Evolutionary conservation across 306 rosid species (phyloP), one percentile per base, ranked within the genome.

Genomic region (Gynostemma pentaphyllum): DNA sequence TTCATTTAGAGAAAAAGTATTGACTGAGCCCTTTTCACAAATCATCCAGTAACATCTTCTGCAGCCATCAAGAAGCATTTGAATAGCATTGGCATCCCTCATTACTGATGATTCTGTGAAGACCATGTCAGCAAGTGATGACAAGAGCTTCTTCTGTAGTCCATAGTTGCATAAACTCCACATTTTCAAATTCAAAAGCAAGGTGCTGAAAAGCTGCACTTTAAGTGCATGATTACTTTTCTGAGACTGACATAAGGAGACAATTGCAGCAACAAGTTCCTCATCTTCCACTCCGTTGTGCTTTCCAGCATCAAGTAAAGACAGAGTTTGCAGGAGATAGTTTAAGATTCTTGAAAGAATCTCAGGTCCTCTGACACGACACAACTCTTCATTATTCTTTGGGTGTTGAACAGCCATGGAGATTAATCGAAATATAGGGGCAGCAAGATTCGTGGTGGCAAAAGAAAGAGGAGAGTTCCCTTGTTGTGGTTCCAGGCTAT

Each of bases 71-170:
- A 92, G 90, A 82, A 92, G 99, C 90, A 84, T 78, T 66, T 92
- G 99, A 74, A 92, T 86, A 74, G 96, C 95, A 82, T 88, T 92
- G 74, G 99, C 99, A 66, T 88, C 95, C 51, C 95, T 89, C 96
- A 92, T 92, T 46, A 88, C 89, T 32, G 78, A 72, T 9, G 85
- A 81, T 79, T 92, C 90, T 12, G 96, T 84, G 79, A 92, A 88
- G 68, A 92, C 96, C 95, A 88, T 88, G 85, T 92, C 99, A 16
- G 99, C 96, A 49, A 92, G 99, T 46, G 99, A 88, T 73, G 99
- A 88, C 42, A 92, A 77, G 78, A 92, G 99, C 85, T 92, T 92
- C 81, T 92, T 92, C 68, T 92, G 99, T 67, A 92, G 76, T 68
- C 99, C 96, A 79, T 92, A 92, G 76, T 81, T 86, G 67, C 99